Evolutionary conservation across 2,329 filamentous ascomycete species (phyloP).

Genomic region (Fusarium anguioides): DNA sequence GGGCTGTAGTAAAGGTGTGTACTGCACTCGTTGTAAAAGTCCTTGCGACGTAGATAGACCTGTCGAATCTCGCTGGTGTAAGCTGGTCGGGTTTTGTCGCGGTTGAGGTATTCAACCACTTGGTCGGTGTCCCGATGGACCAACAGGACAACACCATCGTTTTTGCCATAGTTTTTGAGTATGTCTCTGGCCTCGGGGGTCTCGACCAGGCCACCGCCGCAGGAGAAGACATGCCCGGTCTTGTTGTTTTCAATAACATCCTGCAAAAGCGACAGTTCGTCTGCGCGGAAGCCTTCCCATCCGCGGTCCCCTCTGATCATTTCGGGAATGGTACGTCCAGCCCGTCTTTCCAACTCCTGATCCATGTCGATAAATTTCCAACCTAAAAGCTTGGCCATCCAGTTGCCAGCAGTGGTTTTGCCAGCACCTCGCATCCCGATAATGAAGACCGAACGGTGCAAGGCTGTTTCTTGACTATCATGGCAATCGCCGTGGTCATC

Average conservation of each 20-base stretch:
- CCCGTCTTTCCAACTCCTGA: constrained; percentile 80
- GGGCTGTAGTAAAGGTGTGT: constrained; percentile 94
- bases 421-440: constrained; percentile 98
- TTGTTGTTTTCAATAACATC: constrained; percentile 80
- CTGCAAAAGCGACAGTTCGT: constrained; percentile 80
- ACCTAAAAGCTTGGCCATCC: constrained; percentile 80
- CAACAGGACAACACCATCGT: constrained; percentile 84
- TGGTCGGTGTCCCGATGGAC: constrained; percentile 89
- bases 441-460: constrained; percentile 82
- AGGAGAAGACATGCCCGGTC: constrained; percentile 85
- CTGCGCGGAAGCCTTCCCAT: constrained; percentile 88
- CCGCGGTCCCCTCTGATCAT: constrained; percentile 78
- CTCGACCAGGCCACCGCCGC: constrained; percentile 93
- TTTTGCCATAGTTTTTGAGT: constrained; percentile 77
- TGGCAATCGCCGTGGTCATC: constrained; percentile 28
- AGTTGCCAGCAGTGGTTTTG: constrained; percentile 92
- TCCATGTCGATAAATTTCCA: constrained; percentile 89
- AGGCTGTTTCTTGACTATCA: constrained; percentile 1
- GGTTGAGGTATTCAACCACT: constrained; percentile 87
- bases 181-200: constrained; percentile 81
- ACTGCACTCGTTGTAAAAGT: constrained; percentile 92
- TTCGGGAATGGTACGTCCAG: constrained; percentile 83
- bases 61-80: constrained; percentile 93
- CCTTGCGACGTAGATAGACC: constrained; percentile 89
- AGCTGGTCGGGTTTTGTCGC: constrained; percentile 90